Evolutionary conservation across 2,329 filamentous ascomycete species (phyloP).

Genomic region (Penicillium sp.): DNA sequence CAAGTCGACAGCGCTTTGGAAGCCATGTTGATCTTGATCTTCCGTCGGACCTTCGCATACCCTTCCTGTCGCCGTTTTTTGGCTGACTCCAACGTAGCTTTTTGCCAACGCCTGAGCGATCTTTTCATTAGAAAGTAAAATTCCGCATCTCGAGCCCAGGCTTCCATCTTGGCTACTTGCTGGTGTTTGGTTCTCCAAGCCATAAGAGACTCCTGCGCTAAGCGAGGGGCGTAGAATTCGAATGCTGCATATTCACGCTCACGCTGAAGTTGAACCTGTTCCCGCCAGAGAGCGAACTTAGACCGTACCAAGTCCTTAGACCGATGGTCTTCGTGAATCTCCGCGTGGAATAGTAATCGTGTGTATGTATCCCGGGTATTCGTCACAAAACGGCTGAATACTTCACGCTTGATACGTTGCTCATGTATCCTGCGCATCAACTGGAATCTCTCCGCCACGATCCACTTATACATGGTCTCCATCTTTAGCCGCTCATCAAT

Average conservation of each 20-base stretch:
- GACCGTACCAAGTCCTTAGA: constrained; percentile 32
- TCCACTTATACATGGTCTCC: constrained; percentile 58
- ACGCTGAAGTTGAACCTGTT: constrained; percentile 36
- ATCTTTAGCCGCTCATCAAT: constrained; percentile 54
- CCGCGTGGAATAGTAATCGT: constrained; percentile 35
- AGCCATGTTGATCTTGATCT: constrained; percentile 52
- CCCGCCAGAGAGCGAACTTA: constrained; percentile 36
- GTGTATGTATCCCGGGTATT: constrained; percentile 37
- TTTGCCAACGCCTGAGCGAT: constrained; percentile 49
- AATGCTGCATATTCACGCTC: constrained; percentile 40
- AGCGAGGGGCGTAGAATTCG: constrained; percentile 42
- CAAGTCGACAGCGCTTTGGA: constrained; percentile 39
- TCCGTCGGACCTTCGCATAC: constrained; percentile 51
- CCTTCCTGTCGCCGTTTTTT: constrained; percentile 52
- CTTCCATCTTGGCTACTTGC: constrained; percentile 46
- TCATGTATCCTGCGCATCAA: constrained; percentile 39
- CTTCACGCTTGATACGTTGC: constrained; percentile 37
- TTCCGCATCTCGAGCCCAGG: constrained; percentile 51
- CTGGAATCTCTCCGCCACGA: constrained; percentile 46
- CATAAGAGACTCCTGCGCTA: constrained; percentile 38
- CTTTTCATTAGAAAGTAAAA: constrained; percentile 53
- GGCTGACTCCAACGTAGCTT: constrained; percentile 47
- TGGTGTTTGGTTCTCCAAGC: constrained; percentile 37
- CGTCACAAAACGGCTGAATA: constrained; percentile 39
- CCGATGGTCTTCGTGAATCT: constrained; percentile 31